These are phyloP conservation scores for Phialocephala sp. DNA, from an alignment of 2,329 filamentous ascomycete species.

Conservation along the genomic window DNA sequence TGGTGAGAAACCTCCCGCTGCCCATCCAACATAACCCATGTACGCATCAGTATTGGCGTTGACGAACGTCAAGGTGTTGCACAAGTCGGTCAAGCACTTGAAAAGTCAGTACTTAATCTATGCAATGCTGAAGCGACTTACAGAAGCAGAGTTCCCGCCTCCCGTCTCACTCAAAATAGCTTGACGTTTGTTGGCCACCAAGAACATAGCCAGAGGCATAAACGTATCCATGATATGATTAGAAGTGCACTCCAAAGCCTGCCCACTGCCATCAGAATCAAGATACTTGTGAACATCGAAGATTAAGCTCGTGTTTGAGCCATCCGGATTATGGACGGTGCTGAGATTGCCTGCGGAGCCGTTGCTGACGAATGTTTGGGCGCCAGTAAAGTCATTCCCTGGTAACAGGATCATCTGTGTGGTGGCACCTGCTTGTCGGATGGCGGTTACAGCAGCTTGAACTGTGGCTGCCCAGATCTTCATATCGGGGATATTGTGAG, in stretches of 20 bases:
- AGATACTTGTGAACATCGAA: slow-evolving; percentile 68
- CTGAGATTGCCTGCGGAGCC: slow-evolving; percentile 58
- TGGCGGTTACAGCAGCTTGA: slow-evolving; percentile 68
- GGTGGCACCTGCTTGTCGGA: slow-evolving; percentile 65
- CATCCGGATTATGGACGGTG: slow-evolving; percentile 63
- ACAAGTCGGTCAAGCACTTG: slow-evolving; percentile 30
- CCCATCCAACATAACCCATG: slow-evolving; percentile 47
- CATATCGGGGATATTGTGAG: slow-evolving; percentile 56
- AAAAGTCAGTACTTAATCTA: background rate
- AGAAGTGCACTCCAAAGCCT: slow-evolving; percentile 56
- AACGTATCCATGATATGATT: slow-evolving; percentile 57
- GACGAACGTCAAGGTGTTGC: slow-evolving; percentile 29
- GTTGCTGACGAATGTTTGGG: slow-evolving; percentile 53
- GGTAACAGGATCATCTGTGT: slow-evolving; percentile 68
- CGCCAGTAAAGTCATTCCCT: slow-evolving; percentile 60
- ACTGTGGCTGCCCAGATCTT: slow-evolving; percentile 62
- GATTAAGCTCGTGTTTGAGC: slow-evolving; percentile 58
- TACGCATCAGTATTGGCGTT: slow-evolving; percentile 47
- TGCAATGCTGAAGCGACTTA: slow-evolving; percentile 2
- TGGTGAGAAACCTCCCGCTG: slow-evolving; percentile 44
- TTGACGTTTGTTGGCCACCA: slow-evolving; percentile 53
- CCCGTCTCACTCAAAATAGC: slow-evolving; percentile 61
- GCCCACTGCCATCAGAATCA: slow-evolving; percentile 62
- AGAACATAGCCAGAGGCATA: slow-evolving; percentile 51
- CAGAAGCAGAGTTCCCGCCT: slow-evolving; percentile 43